phyloP scores from a whole-genome alignment of 768 basidiomycete genomes.

The Suillus subluteus region DNA sequence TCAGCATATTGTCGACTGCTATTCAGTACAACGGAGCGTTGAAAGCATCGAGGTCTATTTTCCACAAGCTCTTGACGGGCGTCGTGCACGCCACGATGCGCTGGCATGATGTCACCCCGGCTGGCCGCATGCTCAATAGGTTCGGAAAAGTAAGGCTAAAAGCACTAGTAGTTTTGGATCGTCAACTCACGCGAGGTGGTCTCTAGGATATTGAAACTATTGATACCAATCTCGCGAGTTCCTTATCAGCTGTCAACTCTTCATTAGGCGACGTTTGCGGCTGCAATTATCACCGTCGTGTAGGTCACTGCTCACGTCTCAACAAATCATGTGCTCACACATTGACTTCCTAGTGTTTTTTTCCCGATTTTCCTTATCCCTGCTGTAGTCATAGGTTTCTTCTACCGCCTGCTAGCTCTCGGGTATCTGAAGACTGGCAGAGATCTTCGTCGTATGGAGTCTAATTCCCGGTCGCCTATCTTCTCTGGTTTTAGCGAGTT shows the following conservation, averaged over 20 bases:
- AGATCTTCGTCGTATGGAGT: slow-evolving; percentile 89
- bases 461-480: slow-evolving; percentile 83
- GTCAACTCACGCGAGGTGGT: neutral
- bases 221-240: slow-evolving; percentile 69
- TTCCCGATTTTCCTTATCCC: slow-evolving; percentile 87
- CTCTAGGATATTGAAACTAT: slow-evolving; percentile 82
- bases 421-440: slow-evolving; percentile 82
- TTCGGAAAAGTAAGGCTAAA: slow-evolving; percentile 64
- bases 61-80: slow-evolving; percentile 59
- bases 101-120: slow-evolving; percentile 83
- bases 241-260: slow-evolving; percentile 76
- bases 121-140: slow-evolving; percentile 82
- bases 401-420: slow-evolving; percentile 70
- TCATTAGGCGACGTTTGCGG: slow-evolving; percentile 78
- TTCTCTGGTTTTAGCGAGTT: slow-evolving; percentile 84
- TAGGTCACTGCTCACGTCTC: slow-evolving; percentile 33
- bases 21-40: slow-evolving; percentile 62
- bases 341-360: slow-evolving; percentile 48
- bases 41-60: slow-evolving; percentile 39
- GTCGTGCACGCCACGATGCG: slow-evolving; percentile 85
- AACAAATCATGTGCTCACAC: slow-evolving; percentile 21
- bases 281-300: slow-evolving; percentile 74
- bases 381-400: slow-evolving; percentile 69
- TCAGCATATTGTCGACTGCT: slow-evolving; percentile 47
- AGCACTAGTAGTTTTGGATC: neutral